A percentile compares a stretch with the other conserved stretches of the same genome.
These are phyloP conservation scores for Seiridium cupressi DNA, from an alignment of 2,329 filamentous ascomycete genomes.

Conservation along the genomic window DNA sequence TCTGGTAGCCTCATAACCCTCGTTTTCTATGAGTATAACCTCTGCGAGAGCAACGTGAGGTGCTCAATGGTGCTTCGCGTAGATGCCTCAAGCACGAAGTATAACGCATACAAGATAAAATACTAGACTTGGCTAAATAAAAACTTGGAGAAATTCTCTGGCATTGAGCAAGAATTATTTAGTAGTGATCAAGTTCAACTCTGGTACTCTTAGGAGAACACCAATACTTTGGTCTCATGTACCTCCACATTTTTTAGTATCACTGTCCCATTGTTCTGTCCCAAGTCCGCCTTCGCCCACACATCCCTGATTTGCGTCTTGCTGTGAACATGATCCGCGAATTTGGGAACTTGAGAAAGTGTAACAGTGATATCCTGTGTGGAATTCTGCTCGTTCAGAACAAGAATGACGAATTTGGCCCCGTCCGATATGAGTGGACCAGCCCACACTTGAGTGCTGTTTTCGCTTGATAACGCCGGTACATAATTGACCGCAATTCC, in stretches of 20 bases:
- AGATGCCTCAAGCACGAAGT: no score
- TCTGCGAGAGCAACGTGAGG: no score
- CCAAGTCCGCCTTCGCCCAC: not conserved
- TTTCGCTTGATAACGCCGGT: slow-evolving; percentile 19
- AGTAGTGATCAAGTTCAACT: not conserved
- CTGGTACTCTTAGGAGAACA: not conserved
- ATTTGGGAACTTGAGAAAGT: not conserved
- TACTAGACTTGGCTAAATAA: no score
- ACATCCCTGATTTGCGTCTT: not conserved
- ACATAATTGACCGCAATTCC: slow-evolving; percentile 25
- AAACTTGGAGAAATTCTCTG: no score
- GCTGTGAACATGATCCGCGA: not conserved
- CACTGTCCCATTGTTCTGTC: not conserved
- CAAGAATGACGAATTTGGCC: slow-evolving; percentile 11
- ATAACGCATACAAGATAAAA: no score
- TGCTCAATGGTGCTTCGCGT: no score
- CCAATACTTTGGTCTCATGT: slow-evolving; percentile 6
- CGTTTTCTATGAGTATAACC: no score
- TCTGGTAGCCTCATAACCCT: no score
- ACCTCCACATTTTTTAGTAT: not conserved
- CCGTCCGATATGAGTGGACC: slow-evolving; percentile 13
- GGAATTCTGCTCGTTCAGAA: slow-evolving; percentile 12
- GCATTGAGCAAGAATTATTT: not conserved
- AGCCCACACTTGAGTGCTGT: slow-evolving; percentile 24
- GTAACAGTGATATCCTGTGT: slow-evolving; percentile 10